These are phyloP conservation scores for Chaetomiaceae sp. DNA, from an alignment of 2,329 filamentous ascomycete genomes.

Conservation along the genomic window DNA sequence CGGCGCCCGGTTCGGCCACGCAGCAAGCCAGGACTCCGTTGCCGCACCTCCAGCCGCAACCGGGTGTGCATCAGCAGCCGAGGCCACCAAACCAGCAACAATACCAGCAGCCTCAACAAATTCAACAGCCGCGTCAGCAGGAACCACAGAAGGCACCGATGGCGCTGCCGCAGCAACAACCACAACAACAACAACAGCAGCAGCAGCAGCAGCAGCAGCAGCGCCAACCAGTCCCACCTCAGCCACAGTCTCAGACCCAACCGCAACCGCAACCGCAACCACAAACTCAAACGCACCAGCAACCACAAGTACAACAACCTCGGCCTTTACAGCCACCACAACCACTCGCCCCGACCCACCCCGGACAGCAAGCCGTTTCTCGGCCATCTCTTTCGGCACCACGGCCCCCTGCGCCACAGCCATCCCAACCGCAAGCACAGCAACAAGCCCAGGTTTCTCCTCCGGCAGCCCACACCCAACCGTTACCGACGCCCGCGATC, in stretches of 20 bases:
- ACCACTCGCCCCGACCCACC: background rate
- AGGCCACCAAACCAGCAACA: conserved; percentile 13
- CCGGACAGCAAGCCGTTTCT: background rate
- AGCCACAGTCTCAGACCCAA: background rate
- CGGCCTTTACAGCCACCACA: conserved; percentile 5
- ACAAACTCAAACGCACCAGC: background rate
- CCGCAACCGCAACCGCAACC: conserved; percentile 1
- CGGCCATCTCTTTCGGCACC: background rate
- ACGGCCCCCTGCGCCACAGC: background rate
- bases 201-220: conserved; percentile 12
- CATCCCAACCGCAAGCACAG: background rate
- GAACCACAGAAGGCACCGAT: background rate
- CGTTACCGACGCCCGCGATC: conserved; percentile 15
- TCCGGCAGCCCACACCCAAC: background rate
- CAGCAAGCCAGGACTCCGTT: conserved; percentile 16
- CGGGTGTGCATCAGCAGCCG: conserved; percentile 11
- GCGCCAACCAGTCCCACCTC: conserved; percentile 1
- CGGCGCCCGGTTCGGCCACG: conserved; percentile 14
- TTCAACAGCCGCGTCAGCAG: conserved; percentile 10
- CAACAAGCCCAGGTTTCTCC: background rate
- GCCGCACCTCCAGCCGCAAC: conserved; percentile 15
- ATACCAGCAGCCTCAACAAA: conserved; percentile 13
- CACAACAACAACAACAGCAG: conserved; percentile 6
- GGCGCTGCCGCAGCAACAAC: conserved; percentile 9
- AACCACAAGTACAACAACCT: conserved; percentile 9